A percentile compares a stretch with the other conserved stretches of the same genome.
Conservation (phyloP, 164 flowering plant species). For the Litsea cubeba region DNA sequence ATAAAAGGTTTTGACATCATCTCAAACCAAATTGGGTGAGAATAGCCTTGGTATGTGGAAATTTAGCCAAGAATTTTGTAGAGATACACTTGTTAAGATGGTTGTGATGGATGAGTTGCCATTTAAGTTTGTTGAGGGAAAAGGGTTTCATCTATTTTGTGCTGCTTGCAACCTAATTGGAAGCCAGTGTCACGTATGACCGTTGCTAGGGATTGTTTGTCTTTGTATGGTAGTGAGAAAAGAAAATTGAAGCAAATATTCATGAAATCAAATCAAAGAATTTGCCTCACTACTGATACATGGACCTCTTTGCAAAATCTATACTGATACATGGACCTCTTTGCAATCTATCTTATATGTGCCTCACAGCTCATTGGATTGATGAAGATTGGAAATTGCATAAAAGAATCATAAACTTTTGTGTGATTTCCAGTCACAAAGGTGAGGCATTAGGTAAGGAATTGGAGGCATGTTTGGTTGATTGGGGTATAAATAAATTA, state of each 20-base stretch:
- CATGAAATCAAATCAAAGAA: not conserved
- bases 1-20: no score
- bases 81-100: not conserved
- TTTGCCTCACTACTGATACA: not conserved
- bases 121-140: not conserved
- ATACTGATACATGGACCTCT: no score
- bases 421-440: no score
- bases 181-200: not conserved
- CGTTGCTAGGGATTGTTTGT: not conserved
- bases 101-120: not conserved
- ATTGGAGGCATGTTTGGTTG: no score
- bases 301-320: no score
- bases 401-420: no score
- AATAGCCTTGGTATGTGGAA: not conserved
- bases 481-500: no score
- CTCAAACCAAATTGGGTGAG: not conserved
- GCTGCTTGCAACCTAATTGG: not conserved
- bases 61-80: not conserved
- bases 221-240: not conserved
- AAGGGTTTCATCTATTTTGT: not conserved
- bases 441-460: no score
- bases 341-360: no score
- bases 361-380: no score
- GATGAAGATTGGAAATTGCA: no score
- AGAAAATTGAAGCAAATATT: not conserved